These are phyloP conservation scores for Phoenix roebelenii DNA, from an alignment of 176 grass and related monocot genomes.

Conservation along the genomic window DNA sequence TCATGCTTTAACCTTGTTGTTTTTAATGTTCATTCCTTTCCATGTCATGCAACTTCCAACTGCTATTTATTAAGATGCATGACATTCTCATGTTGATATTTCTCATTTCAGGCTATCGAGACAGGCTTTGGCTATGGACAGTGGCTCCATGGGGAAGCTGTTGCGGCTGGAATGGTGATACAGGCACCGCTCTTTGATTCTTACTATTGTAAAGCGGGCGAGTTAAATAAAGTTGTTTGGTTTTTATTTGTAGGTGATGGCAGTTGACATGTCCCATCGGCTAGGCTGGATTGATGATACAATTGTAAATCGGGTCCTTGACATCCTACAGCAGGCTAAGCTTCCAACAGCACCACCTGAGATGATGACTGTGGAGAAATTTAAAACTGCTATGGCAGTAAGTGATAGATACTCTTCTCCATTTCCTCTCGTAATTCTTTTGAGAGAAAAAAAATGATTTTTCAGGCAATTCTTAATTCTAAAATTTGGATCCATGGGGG, in stretches of 20 bases:
- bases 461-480: not conserved
- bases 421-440: not conserved
- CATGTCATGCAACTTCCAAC: no score
- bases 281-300: slow-evolving; percentile 91
- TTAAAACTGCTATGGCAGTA: slow-evolving; percentile 82
- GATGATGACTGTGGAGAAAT: slow-evolving; percentile 81
- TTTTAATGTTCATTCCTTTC: no score
- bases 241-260: slow-evolving; percentile 67
- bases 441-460: no score
- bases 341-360: slow-evolving; percentile 72
- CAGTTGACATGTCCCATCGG: slow-evolving; percentile 79
- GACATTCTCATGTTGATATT: slow-evolving; percentile 4
- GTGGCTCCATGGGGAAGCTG: slow-evolving; percentile 90
- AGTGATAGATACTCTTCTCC: slow-evolving; percentile 17
- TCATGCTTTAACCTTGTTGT: no score
- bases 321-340: slow-evolving; percentile 69
- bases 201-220: no score
- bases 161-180: slow-evolving; percentile 79
- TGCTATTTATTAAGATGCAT: slow-evolving; percentile 4
- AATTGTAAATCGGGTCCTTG: slow-evolving; percentile 35
- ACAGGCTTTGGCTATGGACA: slow-evolving; percentile 72
- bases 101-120: slow-evolving; percentile 65
- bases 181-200: no score
- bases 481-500: not conserved
- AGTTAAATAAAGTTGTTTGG: no score